Conservation (phyloP, 768 basidiomycete genomes). For the Sarcomyxa edulis region DNA sequence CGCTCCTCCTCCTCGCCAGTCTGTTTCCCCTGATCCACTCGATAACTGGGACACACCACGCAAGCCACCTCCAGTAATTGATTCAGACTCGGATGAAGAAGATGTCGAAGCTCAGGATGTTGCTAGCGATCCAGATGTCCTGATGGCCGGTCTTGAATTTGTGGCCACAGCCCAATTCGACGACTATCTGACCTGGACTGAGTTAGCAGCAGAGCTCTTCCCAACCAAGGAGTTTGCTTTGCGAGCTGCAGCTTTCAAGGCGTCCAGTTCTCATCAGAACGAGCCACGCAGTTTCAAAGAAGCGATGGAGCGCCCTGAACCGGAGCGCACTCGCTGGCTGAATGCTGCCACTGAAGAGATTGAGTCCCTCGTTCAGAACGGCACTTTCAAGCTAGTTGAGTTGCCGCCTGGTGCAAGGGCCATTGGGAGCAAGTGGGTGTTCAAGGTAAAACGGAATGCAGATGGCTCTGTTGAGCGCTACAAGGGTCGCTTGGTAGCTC, state of each 20-base stretch:
- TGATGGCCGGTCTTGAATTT: not conserved
- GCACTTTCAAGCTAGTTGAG: slow-evolving; percentile 29
- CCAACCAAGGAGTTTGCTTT: slow-evolving; percentile 1
- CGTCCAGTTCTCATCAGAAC: too few relatives aligned
- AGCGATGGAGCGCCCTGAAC: slow-evolving; percentile 14
- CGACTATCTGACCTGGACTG: not conserved
- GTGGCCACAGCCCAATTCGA: not conserved
- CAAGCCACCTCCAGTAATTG: too few relatives aligned
- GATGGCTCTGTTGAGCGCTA: slow-evolving; percentile 31
- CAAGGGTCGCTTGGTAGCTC: slow-evolving; percentile 37
- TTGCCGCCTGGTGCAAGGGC: slow-evolving; percentile 24
- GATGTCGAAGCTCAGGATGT: too few relatives aligned
- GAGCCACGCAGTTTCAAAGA: slow-evolving; percentile 15
- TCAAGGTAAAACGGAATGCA: slow-evolving; percentile 32
- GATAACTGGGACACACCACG: too few relatives aligned
- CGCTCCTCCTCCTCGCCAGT: too few relatives aligned
- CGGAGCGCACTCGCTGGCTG: slow-evolving; percentile 14
- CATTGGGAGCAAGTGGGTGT: slow-evolving; percentile 34
- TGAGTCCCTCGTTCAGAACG: slow-evolving; percentile 15
- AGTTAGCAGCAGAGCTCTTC: slow-evolving; percentile 1
- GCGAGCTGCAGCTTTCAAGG: slow-evolving; percentile 3
- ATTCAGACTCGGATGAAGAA: too few relatives aligned
- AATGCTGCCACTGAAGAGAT: slow-evolving; percentile 24
- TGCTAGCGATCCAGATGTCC: slow-evolving; percentile 1
- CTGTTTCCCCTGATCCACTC: too few relatives aligned